Conservation (phyloP, 164 flowering plant genomes). For the Piper longum region DNA sequence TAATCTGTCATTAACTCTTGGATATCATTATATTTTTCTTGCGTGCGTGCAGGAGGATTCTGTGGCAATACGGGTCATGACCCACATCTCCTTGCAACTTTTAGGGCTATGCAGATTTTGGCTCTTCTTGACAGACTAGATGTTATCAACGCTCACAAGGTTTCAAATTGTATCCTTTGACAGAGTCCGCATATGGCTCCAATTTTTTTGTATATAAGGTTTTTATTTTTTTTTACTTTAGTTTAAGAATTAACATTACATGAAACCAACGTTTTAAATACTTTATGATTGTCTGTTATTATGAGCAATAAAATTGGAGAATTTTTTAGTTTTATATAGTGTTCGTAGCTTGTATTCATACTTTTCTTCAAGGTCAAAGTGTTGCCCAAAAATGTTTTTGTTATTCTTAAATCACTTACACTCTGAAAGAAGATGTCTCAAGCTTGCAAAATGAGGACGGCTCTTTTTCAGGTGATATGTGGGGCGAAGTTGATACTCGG, state of each 20-base stretch:
- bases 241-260: too few species aligned
- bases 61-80: slow-evolving; percentile 87
- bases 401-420: slow-evolving; percentile 19
- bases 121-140: slow-evolving; percentile 69
- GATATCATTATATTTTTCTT: background rate
- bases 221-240: too few species aligned
- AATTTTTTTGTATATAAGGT: too few species aligned
- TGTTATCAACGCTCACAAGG: slow-evolving; percentile 56
- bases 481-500: slow-evolving; percentile 97
- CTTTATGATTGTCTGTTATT: too few species aligned
- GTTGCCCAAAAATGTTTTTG: too few species aligned
- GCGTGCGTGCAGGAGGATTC: slow-evolving; percentile 57
- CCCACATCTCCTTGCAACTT: slow-evolving; percentile 68
- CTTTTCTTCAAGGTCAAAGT: too few species aligned
- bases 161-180: slow-evolving; percentile 66
- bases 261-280: too few species aligned
- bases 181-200: background rate
- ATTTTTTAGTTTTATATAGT: too few species aligned
- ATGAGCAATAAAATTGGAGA: too few species aligned
- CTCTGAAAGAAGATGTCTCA: slow-evolving; percentile 37
- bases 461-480: slow-evolving; percentile 82
- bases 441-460: slow-evolving; percentile 89
- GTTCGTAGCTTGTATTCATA: too few species aligned
- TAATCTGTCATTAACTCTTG: too few species aligned
- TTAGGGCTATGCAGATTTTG: slow-evolving; percentile 78